Evolutionary conservation across 2,329 filamentous ascomycete genomes (phyloP).

Genomic region (Talaromyces sp.): DNA sequence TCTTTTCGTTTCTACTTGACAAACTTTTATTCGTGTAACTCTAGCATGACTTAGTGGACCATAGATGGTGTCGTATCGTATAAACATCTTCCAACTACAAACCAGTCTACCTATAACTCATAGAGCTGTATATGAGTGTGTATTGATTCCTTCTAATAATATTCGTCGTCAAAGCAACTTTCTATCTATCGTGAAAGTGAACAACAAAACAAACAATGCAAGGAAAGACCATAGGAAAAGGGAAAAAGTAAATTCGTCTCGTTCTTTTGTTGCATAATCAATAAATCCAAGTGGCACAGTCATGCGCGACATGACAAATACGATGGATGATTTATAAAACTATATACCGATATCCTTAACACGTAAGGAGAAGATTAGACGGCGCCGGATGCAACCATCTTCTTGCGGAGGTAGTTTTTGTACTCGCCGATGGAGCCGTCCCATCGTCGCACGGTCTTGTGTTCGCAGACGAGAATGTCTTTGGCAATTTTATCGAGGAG

Average conservation of each 20-base stretch:
- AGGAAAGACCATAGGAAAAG: background rate
- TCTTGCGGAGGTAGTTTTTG: conserved; percentile 98
- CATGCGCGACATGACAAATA: background rate
- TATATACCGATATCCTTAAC: background rate
- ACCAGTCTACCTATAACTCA: no score
- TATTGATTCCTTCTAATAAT: conserved; percentile 1
- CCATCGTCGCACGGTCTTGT: conserved; percentile 90
- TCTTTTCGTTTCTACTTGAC: background rate
- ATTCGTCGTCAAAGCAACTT: background rate
- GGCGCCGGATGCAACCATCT: conserved; percentile 87
- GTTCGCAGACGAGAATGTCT: conserved; percentile 98
- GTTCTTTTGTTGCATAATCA: conserved; percentile 2
- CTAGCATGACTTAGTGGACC: background rate
- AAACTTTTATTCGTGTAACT: conserved; percentile 6
- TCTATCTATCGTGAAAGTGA: background rate
- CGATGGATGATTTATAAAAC: background rate
- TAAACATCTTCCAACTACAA: background rate
- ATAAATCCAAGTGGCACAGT: background rate
- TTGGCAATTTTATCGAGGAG: conserved; percentile 99
- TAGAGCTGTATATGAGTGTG: background rate
- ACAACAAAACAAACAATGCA: background rate
- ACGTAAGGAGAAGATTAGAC: conserved; percentile 56
- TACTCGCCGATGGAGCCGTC: conserved; percentile 86
- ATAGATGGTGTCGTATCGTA: background rate
- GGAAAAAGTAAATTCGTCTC: conserved; percentile 1